These are phyloP conservation scores for Colletotrichum cuscutae DNA, from an alignment of 2,329 filamentous ascomycete genomes.

Conservation along the genomic window DNA sequence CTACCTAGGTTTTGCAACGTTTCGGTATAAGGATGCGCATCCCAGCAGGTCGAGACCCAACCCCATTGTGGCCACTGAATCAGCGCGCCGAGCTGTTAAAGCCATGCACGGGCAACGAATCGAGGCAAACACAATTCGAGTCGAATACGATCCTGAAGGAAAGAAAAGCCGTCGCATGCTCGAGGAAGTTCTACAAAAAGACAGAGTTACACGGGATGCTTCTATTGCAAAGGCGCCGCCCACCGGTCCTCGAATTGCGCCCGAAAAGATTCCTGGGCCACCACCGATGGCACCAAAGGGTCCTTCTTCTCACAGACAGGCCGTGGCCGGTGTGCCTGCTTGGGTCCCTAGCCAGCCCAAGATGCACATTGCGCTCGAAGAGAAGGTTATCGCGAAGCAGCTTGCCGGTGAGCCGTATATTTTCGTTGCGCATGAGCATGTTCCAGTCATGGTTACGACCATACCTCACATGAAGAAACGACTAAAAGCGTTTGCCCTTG, in stretches of 20 bases:
- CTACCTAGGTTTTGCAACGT: conserved; percentile 91
- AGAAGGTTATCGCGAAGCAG: conserved; percentile 72
- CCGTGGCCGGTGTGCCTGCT: conserved; percentile 40
- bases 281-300: conserved; percentile 90
- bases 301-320: conserved; percentile 69
- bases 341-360: conserved; percentile 57
- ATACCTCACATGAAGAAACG: conserved; percentile 91
- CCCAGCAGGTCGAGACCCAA: conserved; percentile 60
- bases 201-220: conserved; percentile 56
- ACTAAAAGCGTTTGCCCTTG: conserved; percentile 83
- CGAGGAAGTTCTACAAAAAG: conserved; percentile 76
- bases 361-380: conserved; percentile 68
- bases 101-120: conserved; percentile 83
- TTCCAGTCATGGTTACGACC: conserved; percentile 87
- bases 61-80: conserved; percentile 76
- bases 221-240: conserved; percentile 45
- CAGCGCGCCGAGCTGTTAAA: conserved; percentile 83
- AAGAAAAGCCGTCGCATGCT: conserved; percentile 83
- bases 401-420: conserved; percentile 87
- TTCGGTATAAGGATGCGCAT: conserved; percentile 84
- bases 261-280: conserved; percentile 66
- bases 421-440: conserved; percentile 86
- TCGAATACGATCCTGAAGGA: conserved; percentile 91
- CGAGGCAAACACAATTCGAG: conserved; percentile 79
- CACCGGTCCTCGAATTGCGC: conserved; percentile 48